Evolutionary conservation across 73 alveolate genomes (phyloP).

Genomic region (Uronychia setigera): DNA sequence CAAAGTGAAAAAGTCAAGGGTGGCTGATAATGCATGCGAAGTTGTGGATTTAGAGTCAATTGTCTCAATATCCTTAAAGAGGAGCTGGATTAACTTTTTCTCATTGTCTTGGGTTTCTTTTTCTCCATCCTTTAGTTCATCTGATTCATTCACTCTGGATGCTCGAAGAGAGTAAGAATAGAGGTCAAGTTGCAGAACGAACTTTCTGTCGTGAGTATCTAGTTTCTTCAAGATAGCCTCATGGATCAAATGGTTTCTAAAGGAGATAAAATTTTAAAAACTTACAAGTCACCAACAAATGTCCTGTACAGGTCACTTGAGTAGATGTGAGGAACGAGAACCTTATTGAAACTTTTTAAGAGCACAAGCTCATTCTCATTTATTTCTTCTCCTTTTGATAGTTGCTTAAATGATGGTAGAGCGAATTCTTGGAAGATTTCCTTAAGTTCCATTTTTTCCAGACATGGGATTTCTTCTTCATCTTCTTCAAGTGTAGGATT

Average conservation of each 20-base stretch:
- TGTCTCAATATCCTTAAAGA: background rate
- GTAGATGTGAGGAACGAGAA: background rate
- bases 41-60: background rate
- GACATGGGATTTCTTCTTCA: constrained; percentile 7
- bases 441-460: background rate
- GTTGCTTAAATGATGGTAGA: background rate
- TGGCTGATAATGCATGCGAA: background rate
- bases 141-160: background rate
- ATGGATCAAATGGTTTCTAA: background rate
- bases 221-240: background rate
- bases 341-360: background rate
- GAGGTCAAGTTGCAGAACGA: background rate
- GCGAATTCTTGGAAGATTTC: background rate
- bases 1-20: too few species aligned
- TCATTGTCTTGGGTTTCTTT: background rate
- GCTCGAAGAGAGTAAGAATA: background rate
- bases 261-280: too few species aligned
- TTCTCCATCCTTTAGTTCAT: background rate
- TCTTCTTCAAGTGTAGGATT: background rate
- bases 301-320: background rate
- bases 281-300: background rate
- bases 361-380: background rate
- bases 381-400: constrained; percentile 4
- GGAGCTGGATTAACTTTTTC: background rate
- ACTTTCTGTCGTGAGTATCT: background rate